Base-by-base conservation (phyloP, 179 eudicot genomes). In the Beta macrorhiza region DNA sequence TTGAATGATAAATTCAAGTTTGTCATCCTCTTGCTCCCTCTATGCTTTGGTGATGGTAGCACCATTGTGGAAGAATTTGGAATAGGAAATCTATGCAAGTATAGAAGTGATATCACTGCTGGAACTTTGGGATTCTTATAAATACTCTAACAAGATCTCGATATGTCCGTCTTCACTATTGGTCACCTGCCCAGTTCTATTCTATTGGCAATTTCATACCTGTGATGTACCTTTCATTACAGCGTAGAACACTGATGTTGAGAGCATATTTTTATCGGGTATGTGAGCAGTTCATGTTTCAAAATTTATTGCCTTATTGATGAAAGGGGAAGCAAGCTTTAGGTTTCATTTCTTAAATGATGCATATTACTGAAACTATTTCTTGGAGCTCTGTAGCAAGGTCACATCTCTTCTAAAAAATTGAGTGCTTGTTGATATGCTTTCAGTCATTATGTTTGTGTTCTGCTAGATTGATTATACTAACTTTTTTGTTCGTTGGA, bases 1-100 rank as follows among this genome's bases (percentile, higher is more conserved):
- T 77, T 81, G 64, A 70, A 72, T 74, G 61, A 81, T 67, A 72
- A 78, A 79, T 56, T 79, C 47, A 59, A 49, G 61, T 78, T 74
- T 57, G 32, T 65, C 42, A 55, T 74, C 72, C 70, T 42, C 57
- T 70, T 57, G 42, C 42, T 62, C 67, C 58, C 10, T 80, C 57
- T 57, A 10, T 76, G 72, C 79, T 64, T 53, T 77, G 62, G 52
- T 52, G 78, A 44, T 42, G 16, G 70, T 56, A 52, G 42, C 22
- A 51, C 53, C 29, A 79, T 20, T 69, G 44, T 70, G 15, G 55
- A 78, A 14, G 76, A 71, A 75, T 8, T 77, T 9, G 45, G 37
- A 80, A 15, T 22, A 49, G 51, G 61, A 56, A 45, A 15, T 61
- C n/a, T 72, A 22, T 58, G 71, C 37, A 61, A 15, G 37, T 58